Conservation (phyloP, 345 rosid species). For the Brassica incana region DNA sequence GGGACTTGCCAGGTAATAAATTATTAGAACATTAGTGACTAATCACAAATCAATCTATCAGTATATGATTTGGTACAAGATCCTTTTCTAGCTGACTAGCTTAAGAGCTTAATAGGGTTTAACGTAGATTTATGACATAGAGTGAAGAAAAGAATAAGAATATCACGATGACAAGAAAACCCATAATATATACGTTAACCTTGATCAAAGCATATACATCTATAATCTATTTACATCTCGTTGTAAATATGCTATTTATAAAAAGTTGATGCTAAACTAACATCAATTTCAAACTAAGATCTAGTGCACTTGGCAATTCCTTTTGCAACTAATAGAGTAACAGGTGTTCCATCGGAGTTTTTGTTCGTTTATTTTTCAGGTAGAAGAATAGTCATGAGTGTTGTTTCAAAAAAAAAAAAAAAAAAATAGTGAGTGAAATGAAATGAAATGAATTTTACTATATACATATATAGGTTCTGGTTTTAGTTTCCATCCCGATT, state of each 20-base stretch:
- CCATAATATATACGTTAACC: conserved; percentile 19
- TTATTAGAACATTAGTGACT: not conserved
- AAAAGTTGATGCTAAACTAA: not conserved
- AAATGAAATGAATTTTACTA: no score
- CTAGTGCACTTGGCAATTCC: not conserved
- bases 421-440: no score
- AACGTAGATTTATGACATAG: not conserved
- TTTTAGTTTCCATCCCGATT: no score
- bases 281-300: not conserved
- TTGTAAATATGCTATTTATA: not conserved
- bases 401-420: no score
- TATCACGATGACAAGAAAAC: conserved; percentile 22
- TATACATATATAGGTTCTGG: not conserved
- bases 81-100: conserved; percentile 27
- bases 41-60: not conserved
- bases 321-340: not conserved
- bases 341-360: not conserved
- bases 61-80: not conserved
- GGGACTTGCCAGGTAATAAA: conserved; percentile 77
- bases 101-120: not conserved
- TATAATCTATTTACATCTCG: not conserved
- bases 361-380: not conserved
- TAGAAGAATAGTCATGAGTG: not conserved
- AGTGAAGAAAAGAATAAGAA: conserved; percentile 35
- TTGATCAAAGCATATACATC: not conserved